These are phyloP conservation scores for Sclerotinia borealis DNA, from an alignment of 2,329 filamentous ascomycete genomes.

Conservation along the genomic window DNA sequence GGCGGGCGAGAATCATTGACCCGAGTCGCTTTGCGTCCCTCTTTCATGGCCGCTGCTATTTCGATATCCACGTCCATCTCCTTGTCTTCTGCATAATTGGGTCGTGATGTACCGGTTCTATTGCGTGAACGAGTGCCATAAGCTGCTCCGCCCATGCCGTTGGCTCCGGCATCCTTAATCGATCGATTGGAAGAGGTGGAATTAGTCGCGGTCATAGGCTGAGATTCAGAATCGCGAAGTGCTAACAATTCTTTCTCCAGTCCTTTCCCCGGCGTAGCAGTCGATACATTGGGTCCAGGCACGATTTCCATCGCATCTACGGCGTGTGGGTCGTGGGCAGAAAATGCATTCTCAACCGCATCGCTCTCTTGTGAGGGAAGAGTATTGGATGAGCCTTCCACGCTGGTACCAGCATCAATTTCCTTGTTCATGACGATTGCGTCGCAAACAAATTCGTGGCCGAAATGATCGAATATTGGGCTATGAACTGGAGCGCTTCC, in stretches of 20 bases:
- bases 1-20: slow-evolving; percentile 20
- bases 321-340: slow-evolving; percentile 15
- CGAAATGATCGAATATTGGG: slow-evolving; percentile 1
- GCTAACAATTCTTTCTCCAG: slow-evolving; percentile 15
- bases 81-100: slow-evolving; percentile 92
- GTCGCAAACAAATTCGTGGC: slow-evolving; percentile 6
- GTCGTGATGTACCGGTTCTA: slow-evolving; percentile 69
- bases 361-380: slow-evolving; percentile 21
- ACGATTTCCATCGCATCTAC: slow-evolving; percentile 13
- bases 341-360: slow-evolving; percentile 9
- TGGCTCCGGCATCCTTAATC: slow-evolving; percentile 41
- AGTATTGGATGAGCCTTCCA: slow-evolving; percentile 18
- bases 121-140: slow-evolving; percentile 96
- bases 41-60: slow-evolving; percentile 49
- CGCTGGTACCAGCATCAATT: slow-evolving; percentile 26
- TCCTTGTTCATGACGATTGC: slow-evolving; percentile 28
- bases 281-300: slow-evolving; percentile 6
- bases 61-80: slow-evolving; percentile 91
- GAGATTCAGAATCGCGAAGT: slow-evolving; percentile 31
- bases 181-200: slow-evolving; percentile 41
- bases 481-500: slow-evolving; percentile 28
- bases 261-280: slow-evolving; percentile 14
- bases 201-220: slow-evolving; percentile 45
- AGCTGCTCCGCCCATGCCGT: slow-evolving; percentile 29
- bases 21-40: slow-evolving; percentile 51